These are phyloP conservation scores for Xylariaceae sp. DNA, from an alignment of 2,329 filamentous ascomycete species.

Conservation along the genomic window DNA sequence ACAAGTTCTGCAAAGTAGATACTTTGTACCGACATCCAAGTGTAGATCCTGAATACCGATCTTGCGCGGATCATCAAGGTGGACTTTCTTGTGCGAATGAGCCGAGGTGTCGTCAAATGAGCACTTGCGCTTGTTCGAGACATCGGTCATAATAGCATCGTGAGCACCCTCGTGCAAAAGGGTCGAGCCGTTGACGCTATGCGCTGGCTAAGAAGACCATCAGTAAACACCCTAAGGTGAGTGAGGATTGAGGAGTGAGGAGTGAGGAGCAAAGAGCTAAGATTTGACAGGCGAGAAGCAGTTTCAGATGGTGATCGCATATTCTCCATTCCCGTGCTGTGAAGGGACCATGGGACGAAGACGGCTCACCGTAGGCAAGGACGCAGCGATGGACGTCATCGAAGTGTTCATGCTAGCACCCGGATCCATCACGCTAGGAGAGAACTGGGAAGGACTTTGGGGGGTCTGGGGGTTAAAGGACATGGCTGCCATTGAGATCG, in stretches of 20 bases:
- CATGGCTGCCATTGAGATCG: conserved; percentile 46
- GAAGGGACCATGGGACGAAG: background rate
- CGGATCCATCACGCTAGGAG: conserved; percentile 49
- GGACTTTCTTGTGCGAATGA: conserved; percentile 56
- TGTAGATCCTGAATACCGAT: conserved; percentile 60
- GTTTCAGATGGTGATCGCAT: background rate
- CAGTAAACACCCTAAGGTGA: conserved; percentile 5
- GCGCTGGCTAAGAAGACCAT: conserved; percentile 26
- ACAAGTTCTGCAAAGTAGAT: conserved; percentile 62
- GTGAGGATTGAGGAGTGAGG: background rate
- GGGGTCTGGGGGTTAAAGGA: conserved; percentile 63
- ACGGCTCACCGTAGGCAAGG: conserved; percentile 47
- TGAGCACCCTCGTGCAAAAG: conserved; percentile 37
- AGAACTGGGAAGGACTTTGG: conserved; percentile 61
- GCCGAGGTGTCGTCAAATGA: conserved; percentile 51
- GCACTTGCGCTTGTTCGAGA: conserved; percentile 59
- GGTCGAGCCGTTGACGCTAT: conserved; percentile 29
- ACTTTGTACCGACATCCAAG: conserved; percentile 61
- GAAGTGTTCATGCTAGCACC: conserved; percentile 48
- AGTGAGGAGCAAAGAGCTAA: background rate
- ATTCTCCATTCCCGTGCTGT: background rate
- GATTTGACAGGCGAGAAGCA: background rate
- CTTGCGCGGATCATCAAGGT: conserved; percentile 53
- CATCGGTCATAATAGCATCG: conserved; percentile 44
- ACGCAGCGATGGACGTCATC: conserved; percentile 46